Conservation (phyloP, 139 green algal genomes). For the Auxenochlorella pyrenoidosa region DNA sequence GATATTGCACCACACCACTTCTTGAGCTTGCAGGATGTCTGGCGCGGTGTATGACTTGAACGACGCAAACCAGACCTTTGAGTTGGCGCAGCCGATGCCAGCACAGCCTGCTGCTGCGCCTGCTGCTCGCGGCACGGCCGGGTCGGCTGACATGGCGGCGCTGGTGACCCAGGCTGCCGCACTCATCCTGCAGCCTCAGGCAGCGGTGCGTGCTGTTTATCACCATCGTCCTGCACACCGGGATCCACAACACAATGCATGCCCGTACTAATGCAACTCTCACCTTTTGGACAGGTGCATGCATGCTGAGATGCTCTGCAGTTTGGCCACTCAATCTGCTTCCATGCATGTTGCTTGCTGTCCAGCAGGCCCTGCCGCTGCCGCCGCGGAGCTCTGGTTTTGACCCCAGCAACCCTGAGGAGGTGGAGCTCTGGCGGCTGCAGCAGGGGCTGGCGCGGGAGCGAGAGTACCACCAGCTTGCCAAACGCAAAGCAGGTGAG, state of each 20-base stretch:
- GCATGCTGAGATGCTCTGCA: too few relatives aligned
- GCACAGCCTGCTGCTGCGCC: neutral
- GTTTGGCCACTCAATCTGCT: too few relatives aligned
- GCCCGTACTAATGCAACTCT: neutral
- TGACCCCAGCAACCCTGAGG: slow-evolving; percentile 5
- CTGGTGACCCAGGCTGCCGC: slow-evolving; percentile 3
- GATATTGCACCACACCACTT: too few relatives aligned
- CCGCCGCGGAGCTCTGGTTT: neutral
- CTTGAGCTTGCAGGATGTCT: neutral
- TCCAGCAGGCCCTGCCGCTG: neutral
- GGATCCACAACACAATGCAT: neutral
- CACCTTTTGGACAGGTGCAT: too few relatives aligned
- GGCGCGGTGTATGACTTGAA: slow-evolving; percentile 37
- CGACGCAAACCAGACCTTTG: slow-evolving; percentile 42
- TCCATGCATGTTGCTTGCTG: neutral
- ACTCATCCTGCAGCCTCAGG: slow-evolving; percentile 5
- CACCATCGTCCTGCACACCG: neutral
- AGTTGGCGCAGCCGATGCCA: slow-evolving; percentile 1
- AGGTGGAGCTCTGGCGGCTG: slow-evolving; percentile 36
- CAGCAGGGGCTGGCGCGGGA: slow-evolving; percentile 44
- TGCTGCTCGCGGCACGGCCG: too few relatives aligned
- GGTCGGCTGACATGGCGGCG: neutral
- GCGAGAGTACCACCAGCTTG: slow-evolving; percentile 25
- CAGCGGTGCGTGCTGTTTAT: neutral
- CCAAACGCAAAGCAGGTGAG: slow-evolving; percentile 27